These are phyloP conservation scores for Gautieria morchelliformis DNA, from an alignment of 768 basidiomycete species.

Conservation along the genomic window DNA sequence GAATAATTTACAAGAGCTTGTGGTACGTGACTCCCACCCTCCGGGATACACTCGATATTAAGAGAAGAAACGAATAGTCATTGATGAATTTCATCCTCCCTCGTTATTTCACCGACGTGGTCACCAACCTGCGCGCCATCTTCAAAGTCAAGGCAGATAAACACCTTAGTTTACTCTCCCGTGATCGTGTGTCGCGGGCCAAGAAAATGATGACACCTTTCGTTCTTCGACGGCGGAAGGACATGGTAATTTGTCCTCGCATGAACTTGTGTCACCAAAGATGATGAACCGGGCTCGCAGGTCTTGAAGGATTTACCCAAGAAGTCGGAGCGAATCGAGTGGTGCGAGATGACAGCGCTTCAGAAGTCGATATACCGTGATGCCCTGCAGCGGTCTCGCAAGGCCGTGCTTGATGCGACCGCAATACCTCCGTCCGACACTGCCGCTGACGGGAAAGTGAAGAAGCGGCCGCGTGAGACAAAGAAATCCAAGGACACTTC, in stretches of 20 bases:
- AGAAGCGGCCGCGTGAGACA: constrained; percentile 21
- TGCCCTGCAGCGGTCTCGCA: constrained; percentile 74
- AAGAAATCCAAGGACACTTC: constrained; percentile 46
- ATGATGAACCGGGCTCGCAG: constrained; percentile 25
- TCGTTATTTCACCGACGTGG: constrained; percentile 65
- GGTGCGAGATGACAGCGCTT: constrained; percentile 84
- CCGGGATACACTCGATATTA: constrained; percentile 4
- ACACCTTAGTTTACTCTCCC: constrained; percentile 77
- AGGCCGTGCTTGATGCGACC: constrained; percentile 53
- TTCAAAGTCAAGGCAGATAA: constrained; percentile 97
- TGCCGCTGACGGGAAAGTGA: constrained; percentile 20
- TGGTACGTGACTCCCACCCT: constrained; percentile 41
- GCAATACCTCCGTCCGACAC: constrained; percentile 17
- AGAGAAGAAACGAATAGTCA: constrained; percentile 45
- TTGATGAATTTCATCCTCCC: constrained; percentile 97
- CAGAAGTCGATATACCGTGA: constrained; percentile 82
- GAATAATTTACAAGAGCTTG: constrained; percentile 83
- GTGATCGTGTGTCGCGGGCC: constrained; percentile 87
- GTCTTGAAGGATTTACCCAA: constrained; percentile 89
- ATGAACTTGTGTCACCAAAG: background rate
- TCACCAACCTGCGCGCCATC: constrained; percentile 79
- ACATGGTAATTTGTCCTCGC: constrained; percentile 48
- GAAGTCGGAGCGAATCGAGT: constrained; percentile 88
- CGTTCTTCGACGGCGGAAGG: constrained; percentile 92
- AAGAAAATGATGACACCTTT: constrained; percentile 99